Conservation (phyloP, 805 yeast species). For the Suhomyces xylopsoci region DNA sequence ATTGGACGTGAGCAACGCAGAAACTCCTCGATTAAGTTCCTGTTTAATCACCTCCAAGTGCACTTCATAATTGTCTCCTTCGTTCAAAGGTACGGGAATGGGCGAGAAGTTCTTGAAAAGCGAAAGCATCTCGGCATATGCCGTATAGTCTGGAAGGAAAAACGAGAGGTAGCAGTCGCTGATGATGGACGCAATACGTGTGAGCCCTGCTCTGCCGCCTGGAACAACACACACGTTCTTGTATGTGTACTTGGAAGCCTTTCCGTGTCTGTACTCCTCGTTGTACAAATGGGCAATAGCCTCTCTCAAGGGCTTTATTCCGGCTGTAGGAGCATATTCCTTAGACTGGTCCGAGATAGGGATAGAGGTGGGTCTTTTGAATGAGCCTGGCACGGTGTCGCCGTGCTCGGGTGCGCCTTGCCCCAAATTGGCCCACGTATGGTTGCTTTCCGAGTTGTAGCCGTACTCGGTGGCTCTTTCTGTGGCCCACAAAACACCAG, state of each 20-base stretch:
- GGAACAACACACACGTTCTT: conserved; percentile 64
- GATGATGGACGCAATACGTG: conserved; percentile 58
- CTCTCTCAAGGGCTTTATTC: conserved; percentile 50
- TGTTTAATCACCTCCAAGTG: conserved; percentile 50
- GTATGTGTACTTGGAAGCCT: conserved; percentile 52
- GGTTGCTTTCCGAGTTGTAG: conserved; percentile 35
- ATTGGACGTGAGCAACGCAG: conserved; percentile 56
- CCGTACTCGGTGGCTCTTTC: conserved; percentile 60
- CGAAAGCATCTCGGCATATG: conserved; percentile 63
- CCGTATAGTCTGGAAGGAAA: conserved; percentile 62
- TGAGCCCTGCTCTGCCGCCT: conserved; percentile 62
- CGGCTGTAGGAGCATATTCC: conserved; percentile 62
- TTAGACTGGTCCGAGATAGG: conserved; percentile 47
- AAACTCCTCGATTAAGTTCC: conserved; percentile 55
- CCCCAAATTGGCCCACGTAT: conserved; percentile 57
- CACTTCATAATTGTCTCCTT: conserved; percentile 54
- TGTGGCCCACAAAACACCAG: conserved; percentile 65
- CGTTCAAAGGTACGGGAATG: conserved; percentile 59
- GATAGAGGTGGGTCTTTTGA: conserved; percentile 48
- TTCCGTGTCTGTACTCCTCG: conserved; percentile 48
- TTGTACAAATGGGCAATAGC: conserved; percentile 59
- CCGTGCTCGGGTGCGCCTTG: conserved; percentile 69
- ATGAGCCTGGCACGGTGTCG: conserved; percentile 54
- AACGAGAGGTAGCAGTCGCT: conserved; percentile 58
- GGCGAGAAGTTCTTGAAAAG: conserved; percentile 61